Conservation (phyloP, 257 asterid species). For the Parsonsia alboflavescens region DNA sequence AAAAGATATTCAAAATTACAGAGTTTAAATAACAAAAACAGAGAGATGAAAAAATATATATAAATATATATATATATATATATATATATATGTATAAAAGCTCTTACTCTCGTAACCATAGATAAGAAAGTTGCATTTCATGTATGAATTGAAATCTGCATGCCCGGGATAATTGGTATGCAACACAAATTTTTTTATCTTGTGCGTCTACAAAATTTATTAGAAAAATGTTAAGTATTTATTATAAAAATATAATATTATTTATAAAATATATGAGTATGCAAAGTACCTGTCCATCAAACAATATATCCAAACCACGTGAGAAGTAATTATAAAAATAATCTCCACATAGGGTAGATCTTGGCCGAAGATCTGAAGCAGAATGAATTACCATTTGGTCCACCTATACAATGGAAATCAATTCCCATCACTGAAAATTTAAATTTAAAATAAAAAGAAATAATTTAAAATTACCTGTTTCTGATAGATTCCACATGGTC, state of each 20-base stretch:
- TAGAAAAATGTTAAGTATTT: conserved; percentile 9
- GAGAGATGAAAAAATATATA: neutral
- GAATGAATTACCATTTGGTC: conserved; percentile 90
- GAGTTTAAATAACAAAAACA: neutral
- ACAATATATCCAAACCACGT: conserved; percentile 70
- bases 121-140: conserved; percentile 76
- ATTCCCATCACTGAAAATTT: neutral
- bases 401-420: conserved; percentile 43
- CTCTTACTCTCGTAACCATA: conserved; percentile 46
- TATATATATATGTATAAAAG: too few relatives aligned
- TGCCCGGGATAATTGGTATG: conserved; percentile 94
- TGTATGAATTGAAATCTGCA: conserved; percentile 79
- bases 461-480: conserved; percentile 44
- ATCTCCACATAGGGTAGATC: conserved; percentile 72
- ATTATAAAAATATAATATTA: neutral
- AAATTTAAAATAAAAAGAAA: neutral
- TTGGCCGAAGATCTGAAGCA: conserved; percentile 69
- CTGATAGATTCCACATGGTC: conserved; percentile 84
- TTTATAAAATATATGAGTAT: neutral
- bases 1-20: neutral
- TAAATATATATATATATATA: too few relatives aligned
- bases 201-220: conserved; percentile 53
- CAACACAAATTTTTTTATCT: conserved; percentile 69
- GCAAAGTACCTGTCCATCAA: conserved; percentile 64
- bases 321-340: conserved; percentile 74